Base-by-base conservation (phyloP, 495 filamentous ascomycete species). In the Astrocystis sublimbata region DNA sequence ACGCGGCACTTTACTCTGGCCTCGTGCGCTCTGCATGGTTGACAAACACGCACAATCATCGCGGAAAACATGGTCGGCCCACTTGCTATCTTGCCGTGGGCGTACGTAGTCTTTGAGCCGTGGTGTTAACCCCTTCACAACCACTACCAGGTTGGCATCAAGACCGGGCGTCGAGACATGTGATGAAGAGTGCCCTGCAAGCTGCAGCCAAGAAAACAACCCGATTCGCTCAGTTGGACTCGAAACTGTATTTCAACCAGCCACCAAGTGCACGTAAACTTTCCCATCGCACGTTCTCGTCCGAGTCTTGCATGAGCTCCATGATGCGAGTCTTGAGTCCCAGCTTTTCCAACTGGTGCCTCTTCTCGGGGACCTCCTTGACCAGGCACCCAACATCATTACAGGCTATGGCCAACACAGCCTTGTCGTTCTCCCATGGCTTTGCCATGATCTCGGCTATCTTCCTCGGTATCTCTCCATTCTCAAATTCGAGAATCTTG, bases 281-380 rank as follows among this genome's bases (percentile, higher is more conserved):
- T 81, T 99, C 96, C 91, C 92, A 98, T 68, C 96, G 83, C 13
- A 98, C 91, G 60, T 87, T 83, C 76, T 97, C 92, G 70, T 98
- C 92, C 46, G 83, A 80, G 69, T 96, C 90, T 58, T 82, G 86
- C 96, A 99, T 99, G 68, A 98, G 76, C 76, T 91, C 91, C 96
- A 99, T 98, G 51, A 98, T 88, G 58, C 91, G 83, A 6, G 83
- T 83, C 82, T 99, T 98, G 57, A 98, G 74, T 1, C 96, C 93
- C n/a, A 92, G 69, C 73, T 88, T 92, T 82, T 98, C 94, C 68
- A 97, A 80, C 74, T 90, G 88, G 31, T 75, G 75, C 64, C 93
- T 80, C 74, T 88, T 90, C 76, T 96, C 93, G 5, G 94, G 92
- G 50, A 93, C 88, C 75, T 96, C 92, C 68, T 90, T 92, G 24